Base-by-base conservation (phyloP, 257 asterid species). In the Lantana camara region DNA sequence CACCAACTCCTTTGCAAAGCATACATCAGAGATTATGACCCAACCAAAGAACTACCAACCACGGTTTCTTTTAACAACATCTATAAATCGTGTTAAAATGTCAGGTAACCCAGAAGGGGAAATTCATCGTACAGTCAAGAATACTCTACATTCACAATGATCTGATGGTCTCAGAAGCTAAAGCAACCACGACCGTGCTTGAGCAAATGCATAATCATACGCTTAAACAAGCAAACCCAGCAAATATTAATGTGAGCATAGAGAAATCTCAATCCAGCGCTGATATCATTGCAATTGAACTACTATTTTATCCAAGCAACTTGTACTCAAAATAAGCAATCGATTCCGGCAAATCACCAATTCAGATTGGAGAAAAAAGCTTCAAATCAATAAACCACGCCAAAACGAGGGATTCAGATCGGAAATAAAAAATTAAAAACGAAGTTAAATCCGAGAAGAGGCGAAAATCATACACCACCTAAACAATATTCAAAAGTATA, bases 391-490 rank as follows among this genome's bases (percentile, higher is more conserved):
- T 9, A 58, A 30, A 40, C 20, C 67, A 27, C 20, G 35, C 11
- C 40, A 60, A 66, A 45, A 44, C 12, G 17, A 52, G 19, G 45
- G 54, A 48, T 62, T 56, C 66, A 67, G 72, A 67, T 71, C 74
- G 72, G 1, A 53, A 48, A 38, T 9, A 5, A 38, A 5, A 38
- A 38, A 38, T 38, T 30, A 30, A 30, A 30, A 30, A 30, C 35
- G 7, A 46, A 58, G 60, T 48, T 4, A 30, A 45, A 61, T 38
- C 64, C n/a, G 71, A 5, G 16, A 53, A 53, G 10, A 24, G 9
- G n/a, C n/a, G n/a, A n/a, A n/a, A n/a, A n/a, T n/a, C n/a, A n/a
- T n/a, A n/a, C n/a, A n/a, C n/a, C n/a, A n/a, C n/a, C n/a, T n/a
- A n/a, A n/a, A n/a, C n/a, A n/a, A n/a, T n/a, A n/a, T 35, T 70